Evolutionary conservation across 208 protist species (phyloP).

Genomic region (Crithidia fasciculata): DNA sequence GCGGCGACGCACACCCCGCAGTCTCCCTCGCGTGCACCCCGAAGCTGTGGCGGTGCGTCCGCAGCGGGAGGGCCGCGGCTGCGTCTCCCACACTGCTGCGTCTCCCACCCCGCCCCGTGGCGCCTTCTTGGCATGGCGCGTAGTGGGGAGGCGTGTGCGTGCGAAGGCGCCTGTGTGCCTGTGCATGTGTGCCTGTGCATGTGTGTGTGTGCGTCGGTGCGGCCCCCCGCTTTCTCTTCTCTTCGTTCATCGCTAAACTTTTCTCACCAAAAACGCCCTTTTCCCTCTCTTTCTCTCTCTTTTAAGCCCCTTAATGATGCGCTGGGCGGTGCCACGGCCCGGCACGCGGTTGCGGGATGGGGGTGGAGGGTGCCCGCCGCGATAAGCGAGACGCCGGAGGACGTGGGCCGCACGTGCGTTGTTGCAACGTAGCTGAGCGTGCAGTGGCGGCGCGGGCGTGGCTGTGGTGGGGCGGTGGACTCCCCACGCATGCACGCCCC

Average conservation of each 20-base stretch:
- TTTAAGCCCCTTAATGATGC: conserved; percentile 2
- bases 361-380: not conserved
- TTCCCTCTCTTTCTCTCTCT: conserved; percentile 4
- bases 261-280: conserved; percentile 9
- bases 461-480: not conserved
- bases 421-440: conserved; percentile 16
- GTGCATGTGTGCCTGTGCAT: not conserved
- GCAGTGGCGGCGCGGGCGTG: not conserved
- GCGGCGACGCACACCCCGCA: not conserved
- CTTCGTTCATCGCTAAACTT: conserved; percentile 12
- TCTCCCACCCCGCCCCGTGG: no score
- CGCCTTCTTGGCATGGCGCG: not conserved
- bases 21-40: not conserved
- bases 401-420: conserved; percentile 4
- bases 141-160: not conserved
- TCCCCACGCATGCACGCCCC: not conserved
- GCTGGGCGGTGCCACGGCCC: not conserved
- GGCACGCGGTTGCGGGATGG: not conserved
- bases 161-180: not conserved
- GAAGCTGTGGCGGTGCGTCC: no score
- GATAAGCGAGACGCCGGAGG: conserved; percentile 3
- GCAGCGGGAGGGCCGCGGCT: not conserved
- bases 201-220: not conserved
- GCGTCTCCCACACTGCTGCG: no score
- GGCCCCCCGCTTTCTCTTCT: not conserved